These are phyloP conservation scores for Ophiocordyceps camponoti-rufipedis DNA, from an alignment of 2,329 filamentous ascomycete genomes.

Conservation along the genomic window DNA sequence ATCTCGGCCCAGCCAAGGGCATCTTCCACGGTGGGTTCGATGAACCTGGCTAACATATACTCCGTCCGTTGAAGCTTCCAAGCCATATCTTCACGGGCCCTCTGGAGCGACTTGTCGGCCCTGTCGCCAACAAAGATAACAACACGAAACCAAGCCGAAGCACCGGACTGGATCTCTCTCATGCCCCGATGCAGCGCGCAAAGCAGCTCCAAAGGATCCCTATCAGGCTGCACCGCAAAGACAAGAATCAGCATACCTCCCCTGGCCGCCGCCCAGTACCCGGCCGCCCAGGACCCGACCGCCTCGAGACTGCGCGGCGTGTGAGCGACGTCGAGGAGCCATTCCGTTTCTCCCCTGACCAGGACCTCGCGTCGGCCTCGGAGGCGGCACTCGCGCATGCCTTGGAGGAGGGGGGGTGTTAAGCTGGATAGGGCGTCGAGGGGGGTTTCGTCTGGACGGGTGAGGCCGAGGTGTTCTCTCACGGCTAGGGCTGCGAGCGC, in stretches of 20 bases:
- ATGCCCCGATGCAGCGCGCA: too few relatives aligned
- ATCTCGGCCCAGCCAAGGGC: too few relatives aligned
- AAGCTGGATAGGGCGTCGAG: constrained; percentile 8
- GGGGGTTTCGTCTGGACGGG: constrained; percentile 1
- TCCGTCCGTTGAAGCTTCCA: constrained; percentile 32
- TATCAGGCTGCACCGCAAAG: constrained; percentile 76
- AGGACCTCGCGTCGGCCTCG: constrained; percentile 64
- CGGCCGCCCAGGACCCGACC: constrained; percentile 64
- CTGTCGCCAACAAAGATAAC: constrained; percentile 15
- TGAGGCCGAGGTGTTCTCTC: constrained; percentile 31
- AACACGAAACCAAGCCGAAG: too few relatives aligned
- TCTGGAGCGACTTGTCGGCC: constrained; percentile 42
- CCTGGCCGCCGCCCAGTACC: constrained; percentile 64
- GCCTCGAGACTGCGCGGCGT: constrained; percentile 68
- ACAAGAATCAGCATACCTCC: constrained; percentile 37
- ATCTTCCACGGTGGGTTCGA: too few relatives aligned
- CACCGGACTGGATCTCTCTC: too few relatives aligned
- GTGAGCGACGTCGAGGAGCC: constrained; percentile 80
- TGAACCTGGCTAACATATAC: too few relatives aligned
- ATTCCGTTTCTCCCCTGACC: constrained; percentile 32
- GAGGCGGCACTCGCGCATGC: constrained; percentile 48
- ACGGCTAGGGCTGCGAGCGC: constrained; percentile 38
- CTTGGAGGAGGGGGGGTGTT: constrained; percentile 33
- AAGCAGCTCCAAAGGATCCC: constrained; percentile 52
- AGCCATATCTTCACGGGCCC: constrained; percentile 43